Evolutionary conservation across 2,329 filamentous ascomycete genomes (phyloP), one percentile per base, ranked within the genome.

Genomic region (Ustulina deusta): DNA sequence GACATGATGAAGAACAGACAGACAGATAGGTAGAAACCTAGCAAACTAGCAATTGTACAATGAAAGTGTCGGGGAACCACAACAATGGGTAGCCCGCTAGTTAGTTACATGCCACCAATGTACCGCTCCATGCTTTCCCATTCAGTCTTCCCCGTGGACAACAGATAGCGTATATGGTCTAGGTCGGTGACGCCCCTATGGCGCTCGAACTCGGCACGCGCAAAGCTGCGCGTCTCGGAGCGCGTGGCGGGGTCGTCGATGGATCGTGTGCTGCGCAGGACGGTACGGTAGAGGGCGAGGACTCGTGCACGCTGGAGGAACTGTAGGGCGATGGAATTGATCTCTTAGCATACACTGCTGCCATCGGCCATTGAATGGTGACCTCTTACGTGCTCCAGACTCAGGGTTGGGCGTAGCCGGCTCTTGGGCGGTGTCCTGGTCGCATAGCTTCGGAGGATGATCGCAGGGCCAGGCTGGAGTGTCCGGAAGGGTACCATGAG

Each of bases 141-240:
- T 75, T 90, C 85, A 29, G 87, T 88, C 79, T 89, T 90, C 61
- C 89, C 89, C 3, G 85, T 90, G 10, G 88, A 89, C 65, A 90
- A 77, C 42, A 91, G 83, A 76, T 90, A 90, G 65, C 86, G 83
- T 71, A 90, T 87, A 73, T 90, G 88, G 70, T 80, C 78, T 61
- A 86, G 71, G 74, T 90, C 88, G 1, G 83, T 85, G 54, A 90
- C 86, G 61, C 79, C 71, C 27, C 84, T 83, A 72, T 89, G 85
- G 64, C 87, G 83, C 77, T 89, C 86, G 74, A 90, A 89, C 74
- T 91, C 89, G 66, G 85, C 83, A 22, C 87, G 83, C 40, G 84
- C 88, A 77, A 85, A 89, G 61, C 79, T 80, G 63, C 84, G 80
- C 6, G 87, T 88, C 75, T 90, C 89, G n/a, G 79, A 78, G 57